Percentiles rank a stretch among this genome's conserved stretches.
These are phyloP conservation scores for Populus davidiana DNA, from an alignment of 345 rosid species.

Conservation along the genomic window DNA sequence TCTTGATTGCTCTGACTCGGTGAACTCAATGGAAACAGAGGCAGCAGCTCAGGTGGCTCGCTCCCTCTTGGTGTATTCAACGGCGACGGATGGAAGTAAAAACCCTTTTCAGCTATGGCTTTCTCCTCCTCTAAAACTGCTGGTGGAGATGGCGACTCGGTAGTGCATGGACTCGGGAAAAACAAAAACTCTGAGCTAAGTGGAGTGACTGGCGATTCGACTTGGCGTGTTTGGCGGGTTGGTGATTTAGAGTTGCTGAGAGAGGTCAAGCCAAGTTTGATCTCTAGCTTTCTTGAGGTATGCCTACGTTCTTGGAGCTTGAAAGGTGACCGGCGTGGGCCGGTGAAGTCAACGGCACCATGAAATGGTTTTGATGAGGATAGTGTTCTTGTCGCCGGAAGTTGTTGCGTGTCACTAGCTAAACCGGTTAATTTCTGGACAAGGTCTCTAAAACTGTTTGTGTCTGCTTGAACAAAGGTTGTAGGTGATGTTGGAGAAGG, in stretches of 20 bases:
- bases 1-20: conserved; percentile 16
- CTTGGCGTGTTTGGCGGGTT: neutral
- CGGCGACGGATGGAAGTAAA: conserved; percentile 25
- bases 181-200: conserved; percentile 27
- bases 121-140: conserved; percentile 34
- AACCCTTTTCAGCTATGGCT: conserved; percentile 23
- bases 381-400: conserved; percentile 12
- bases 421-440: conserved; percentile 51
- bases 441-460: conserved; percentile 40
- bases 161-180: conserved; percentile 22
- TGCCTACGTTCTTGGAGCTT: conserved; percentile 55
- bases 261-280: conserved; percentile 35
- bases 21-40: conserved; percentile 25
- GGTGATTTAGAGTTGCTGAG: conserved; percentile 5
- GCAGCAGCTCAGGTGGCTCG: conserved; percentile 21
- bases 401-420: conserved; percentile 17
- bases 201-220: conserved; percentile 41
- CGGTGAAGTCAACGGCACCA: conserved; percentile 15
- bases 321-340: conserved; percentile 40
- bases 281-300: conserved; percentile 38
- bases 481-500: conserved; percentile 28
- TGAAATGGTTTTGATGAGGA: conserved; percentile 18
- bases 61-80: conserved; percentile 23
- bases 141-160: conserved; percentile 36
- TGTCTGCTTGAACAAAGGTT: conserved; percentile 49